These are phyloP conservation scores for Helichrysum umbraculigerum DNA, from an alignment of 129 eudicot species.

Conservation along the genomic window DNA sequence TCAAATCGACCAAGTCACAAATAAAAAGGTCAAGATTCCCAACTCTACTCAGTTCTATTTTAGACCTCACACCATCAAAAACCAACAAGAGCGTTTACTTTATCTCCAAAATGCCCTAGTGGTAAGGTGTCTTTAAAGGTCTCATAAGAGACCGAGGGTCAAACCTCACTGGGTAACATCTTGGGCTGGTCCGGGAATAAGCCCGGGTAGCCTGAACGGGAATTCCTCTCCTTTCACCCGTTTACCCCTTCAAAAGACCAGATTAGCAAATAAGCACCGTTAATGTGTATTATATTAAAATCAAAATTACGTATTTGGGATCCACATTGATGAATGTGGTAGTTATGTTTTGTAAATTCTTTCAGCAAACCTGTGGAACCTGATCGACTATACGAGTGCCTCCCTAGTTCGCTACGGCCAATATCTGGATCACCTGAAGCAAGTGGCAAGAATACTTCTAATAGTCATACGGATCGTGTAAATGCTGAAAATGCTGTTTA, in stretches of 20 bases:
- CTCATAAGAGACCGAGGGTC: no score
- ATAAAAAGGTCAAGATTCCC: not conserved
- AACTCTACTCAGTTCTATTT: not conserved
- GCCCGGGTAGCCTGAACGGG: no score
- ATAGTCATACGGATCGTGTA: conserved; percentile 49
- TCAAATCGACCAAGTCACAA: not conserved
- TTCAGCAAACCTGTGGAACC: conserved; percentile 95
- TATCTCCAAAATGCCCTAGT: no score
- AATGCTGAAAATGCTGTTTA: conserved; percentile 68
- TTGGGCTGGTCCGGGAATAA: no score
- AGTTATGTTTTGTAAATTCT: conserved; percentile 3
- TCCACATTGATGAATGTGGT: not conserved
- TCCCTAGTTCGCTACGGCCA: conserved; percentile 90
- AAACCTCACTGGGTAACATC: no score
- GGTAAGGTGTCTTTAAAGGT: no score
- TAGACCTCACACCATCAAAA: not conserved
- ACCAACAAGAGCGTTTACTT: not conserved
- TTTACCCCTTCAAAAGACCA: not conserved
- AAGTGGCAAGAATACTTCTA: conserved; percentile 55
- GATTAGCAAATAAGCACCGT: not conserved
- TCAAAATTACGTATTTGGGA: not conserved
- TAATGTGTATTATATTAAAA: not conserved
- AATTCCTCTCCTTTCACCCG: no score
- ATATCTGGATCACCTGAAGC: conserved; percentile 84
- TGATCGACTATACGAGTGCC: conserved; percentile 90